These are phyloP conservation scores for Moringa oleifera DNA, from an alignment of 345 rosid genomes.

Conservation along the genomic window DNA sequence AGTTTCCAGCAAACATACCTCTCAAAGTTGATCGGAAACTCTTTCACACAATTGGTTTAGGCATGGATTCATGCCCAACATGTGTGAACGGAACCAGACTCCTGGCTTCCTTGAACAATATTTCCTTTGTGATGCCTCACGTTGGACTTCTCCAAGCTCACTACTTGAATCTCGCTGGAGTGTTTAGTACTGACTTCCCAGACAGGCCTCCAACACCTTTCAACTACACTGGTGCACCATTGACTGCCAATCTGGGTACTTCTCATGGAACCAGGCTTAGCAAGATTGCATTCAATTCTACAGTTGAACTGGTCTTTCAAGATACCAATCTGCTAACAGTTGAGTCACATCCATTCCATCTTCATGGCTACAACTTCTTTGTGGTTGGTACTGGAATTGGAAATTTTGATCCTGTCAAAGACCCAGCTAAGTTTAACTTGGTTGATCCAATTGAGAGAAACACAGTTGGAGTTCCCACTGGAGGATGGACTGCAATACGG, in stretches of 20 bases:
- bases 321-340: constrained; percentile 75
- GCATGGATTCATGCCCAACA: constrained; percentile 60
- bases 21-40: constrained; percentile 52
- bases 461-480: constrained; percentile 77
- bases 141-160: constrained; percentile 67
- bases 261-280: constrained; percentile 73
- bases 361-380: constrained; percentile 90
- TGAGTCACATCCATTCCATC: constrained; percentile 78
- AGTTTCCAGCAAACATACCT: constrained; percentile 68
- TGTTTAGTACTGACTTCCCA: constrained; percentile 78
- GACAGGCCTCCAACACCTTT: constrained; percentile 38
- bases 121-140: constrained; percentile 71
- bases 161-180: constrained; percentile 57
- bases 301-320: constrained; percentile 69
- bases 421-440: constrained; percentile 64
- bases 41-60: constrained; percentile 63
- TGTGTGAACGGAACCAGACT: constrained; percentile 54
- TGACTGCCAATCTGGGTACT: constrained; percentile 59
- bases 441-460: constrained; percentile 94
- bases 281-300: constrained; percentile 52
- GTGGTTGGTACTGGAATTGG: constrained; percentile 76
- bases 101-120: constrained; percentile 68
- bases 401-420: constrained; percentile 47
- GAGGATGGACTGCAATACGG: constrained; percentile 88
- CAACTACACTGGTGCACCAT: constrained; percentile 65